These are phyloP conservation scores for barrel medic (Medicago truncatula) DNA, from an alignment of 306 rosid genomes.

Conservation along the genomic window MtrunA17r5.0-ANR NC_053042.1:20093501-20094000, in stretches of 20 bases:
- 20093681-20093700: conserved; percentile 37
- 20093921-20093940: conserved; percentile 90
- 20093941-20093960: conserved; percentile 88
- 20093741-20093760: conserved; percentile 78
- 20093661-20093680: neutral
- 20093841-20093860: conserved; percentile 76
- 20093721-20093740: conserved; percentile 60
- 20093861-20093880: conserved; percentile 83
- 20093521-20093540: too few relatives aligned
- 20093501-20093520: too few relatives aligned
- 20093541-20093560: too few relatives aligned
- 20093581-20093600: too few relatives aligned
- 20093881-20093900: conserved; percentile 94
- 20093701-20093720: conserved; percentile 62
- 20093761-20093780: conserved; percentile 76
- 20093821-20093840: conserved; percentile 76
- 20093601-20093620: neutral
- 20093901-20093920: conserved; percentile 95
- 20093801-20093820: conserved; percentile 92
- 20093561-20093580: too few relatives aligned
- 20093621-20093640: too few relatives aligned
- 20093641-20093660: neutral
- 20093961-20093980: conserved; percentile 89
- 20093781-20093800: conserved; percentile 88
- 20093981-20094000: conserved; percentile 77